Base-by-base conservation (phyloP, 768 basidiomycete species). In the Termitomyces sp. region DNA sequence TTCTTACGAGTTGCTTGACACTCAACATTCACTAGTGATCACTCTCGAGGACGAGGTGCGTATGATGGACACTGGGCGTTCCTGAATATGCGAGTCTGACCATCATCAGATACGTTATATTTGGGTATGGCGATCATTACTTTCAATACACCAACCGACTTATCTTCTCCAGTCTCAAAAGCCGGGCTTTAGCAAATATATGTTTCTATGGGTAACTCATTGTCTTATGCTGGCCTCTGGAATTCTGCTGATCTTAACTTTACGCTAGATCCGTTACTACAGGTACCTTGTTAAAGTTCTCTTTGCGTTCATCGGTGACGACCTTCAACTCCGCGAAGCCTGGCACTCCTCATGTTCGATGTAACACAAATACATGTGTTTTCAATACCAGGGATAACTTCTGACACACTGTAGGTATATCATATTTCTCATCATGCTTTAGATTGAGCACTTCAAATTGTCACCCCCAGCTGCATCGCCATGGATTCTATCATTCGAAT, bases 351-450 rank as follows among this genome's bases (percentile, higher is more conserved):
- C 1, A 57, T 77, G 4, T 79, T 80, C 59, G 79, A 80, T 53
- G 74, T 75, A 1, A 64, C 74, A 4, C 79, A 80, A 59, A 80
- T 79, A 32, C 79, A 82, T 51, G 62, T 73, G 4, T 79, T 79
- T 54, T 60, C 75, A 6, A 63, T 65, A 20, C 76, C 73, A 5
- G 76, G 76, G 5, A 68, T 79, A 10, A 69, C 72, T 0, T 72
- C 65, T 1, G 65, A 75, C 27, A 68, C 59, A 30, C 57, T 78
- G 76, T 79, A 63, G 32, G 76, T 68, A 32, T 14, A 7, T 7
- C 52, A 37, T 26, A 2, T 34, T 32, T 16, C 33, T n/a, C 45
- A 9, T 33, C 20, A 1, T 33, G 9, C n/a, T n/a, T 53, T 18
- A 2, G 16, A 27, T n/a, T 27, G 24, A n/a, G n/a, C n/a, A n/a